Evolutionary conservation across 148 eudicot genomes (phyloP), one percentile per base, ranked within the genome.

Genomic region (Rhododendron ovatum): DNA sequence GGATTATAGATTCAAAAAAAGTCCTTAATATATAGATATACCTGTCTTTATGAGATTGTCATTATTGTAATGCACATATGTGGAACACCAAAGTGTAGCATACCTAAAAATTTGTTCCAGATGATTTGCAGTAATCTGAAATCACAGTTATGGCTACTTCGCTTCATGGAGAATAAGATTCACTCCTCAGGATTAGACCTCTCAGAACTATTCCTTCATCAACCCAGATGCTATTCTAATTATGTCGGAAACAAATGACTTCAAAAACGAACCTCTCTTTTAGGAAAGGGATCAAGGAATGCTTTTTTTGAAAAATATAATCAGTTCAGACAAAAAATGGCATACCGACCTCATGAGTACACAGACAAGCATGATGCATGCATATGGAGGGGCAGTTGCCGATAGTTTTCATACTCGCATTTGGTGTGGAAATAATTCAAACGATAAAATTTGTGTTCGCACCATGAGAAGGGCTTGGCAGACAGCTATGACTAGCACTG

Each of bases 381-480:
- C 48, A 43, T 74, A 67, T 24, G 39, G 24, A 39, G 71, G 71
- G 14, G 41, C 13, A 43, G 22, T 43, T 61, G 41, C 67, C 30
- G 22, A 61, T 43, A 28, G 43, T 3, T 55, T 85, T 55, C 74
- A 77, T n/a, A 15, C 41, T 77, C 51, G 15, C 5, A 7, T 57
- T 39, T 30, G 86, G 35, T 84, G 77, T 37, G n/a, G 65, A 37
- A 51, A 53, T 13, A 13, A 50, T 26, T 7, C 26, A 48, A 33
- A 45, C 18, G 47, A 61, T 45, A 50, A 57, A 35, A 53, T 24
- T 75, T 51, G 12, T 33, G 47, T 22, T 24, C 37, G 91, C 90
- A 97, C 98, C 98, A 98, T 98, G 41, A 98, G 93, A 85, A 98
- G 95, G 78, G 84, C 93, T 93, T 98, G 99, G 88, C 96, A 98